Evolutionary conservation across 345 rosid genomes (phyloP).

Genomic region (Arabis alpina): DNA sequence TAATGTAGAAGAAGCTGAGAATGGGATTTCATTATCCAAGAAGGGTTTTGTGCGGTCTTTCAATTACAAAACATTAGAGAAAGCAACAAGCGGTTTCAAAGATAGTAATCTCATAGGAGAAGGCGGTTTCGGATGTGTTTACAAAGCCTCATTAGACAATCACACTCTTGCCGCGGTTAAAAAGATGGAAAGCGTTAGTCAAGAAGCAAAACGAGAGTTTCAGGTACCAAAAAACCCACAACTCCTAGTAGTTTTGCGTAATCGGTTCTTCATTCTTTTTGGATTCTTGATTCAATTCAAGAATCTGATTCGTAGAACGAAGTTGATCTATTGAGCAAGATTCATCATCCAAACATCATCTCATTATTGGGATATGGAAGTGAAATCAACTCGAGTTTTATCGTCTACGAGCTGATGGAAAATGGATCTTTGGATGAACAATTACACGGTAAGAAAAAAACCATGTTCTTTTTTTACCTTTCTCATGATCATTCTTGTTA

Average conservation of each 20-base stretch:
- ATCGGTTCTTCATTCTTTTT: neutral
- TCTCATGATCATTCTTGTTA: conserved; percentile 6
- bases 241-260: neutral
- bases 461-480: neutral
- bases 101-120: conserved; percentile 68
- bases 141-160: conserved; percentile 67
- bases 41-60: conserved; percentile 49
- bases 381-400: conserved; percentile 57
- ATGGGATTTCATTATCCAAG: conserved; percentile 41
- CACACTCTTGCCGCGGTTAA: conserved; percentile 70
- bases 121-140: conserved; percentile 93
- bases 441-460: conserved; percentile 71
- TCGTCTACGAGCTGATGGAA: conserved; percentile 89
- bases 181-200: conserved; percentile 65
- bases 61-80: conserved; percentile 72
- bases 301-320: conserved; percentile 67
- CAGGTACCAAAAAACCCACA: conserved; percentile 52
- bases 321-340: conserved; percentile 71
- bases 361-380: conserved; percentile 75
- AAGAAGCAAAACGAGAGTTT: conserved; percentile 77
- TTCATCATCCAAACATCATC: conserved; percentile 77
- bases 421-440: conserved; percentile 86
- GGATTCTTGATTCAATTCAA: neutral
- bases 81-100: conserved; percentile 69
- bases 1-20: conserved; percentile 44